Evolutionary conservation across 2,329 filamentous ascomycete species (phyloP), one percentile per base, ranked within the genome.

Genomic region (Chaetomiaceae sp.): DNA sequence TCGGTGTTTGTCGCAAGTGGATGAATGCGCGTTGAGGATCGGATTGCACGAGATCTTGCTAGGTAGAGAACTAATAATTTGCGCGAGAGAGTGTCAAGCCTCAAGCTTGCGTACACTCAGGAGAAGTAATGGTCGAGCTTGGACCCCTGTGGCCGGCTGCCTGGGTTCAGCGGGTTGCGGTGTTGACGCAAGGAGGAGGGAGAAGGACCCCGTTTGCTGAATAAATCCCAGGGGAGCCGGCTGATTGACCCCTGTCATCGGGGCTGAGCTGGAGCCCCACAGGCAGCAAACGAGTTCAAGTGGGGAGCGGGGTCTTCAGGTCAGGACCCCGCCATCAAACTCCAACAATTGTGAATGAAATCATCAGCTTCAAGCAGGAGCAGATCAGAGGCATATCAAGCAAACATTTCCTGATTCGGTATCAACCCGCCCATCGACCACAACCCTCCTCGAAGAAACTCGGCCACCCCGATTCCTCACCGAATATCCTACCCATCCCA

Each of bases 171-270:
- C 15, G 33, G 31, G 22, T 37, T 34, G 43, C 31, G 37, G 51
- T 20, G 47, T 47, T 55, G 51, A 51, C 42, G 39, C 27, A 23
- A 42, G 45, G 40, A 49, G 17, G 22, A 51, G 47, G 33, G 25
- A 29, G 39, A 37, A 27, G 40, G 25, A 25, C 44, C 57, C 55
- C 55, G 58, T 58, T 59, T 51, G 37, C 31, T 31, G 54, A 58
- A 60, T 60, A 53, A 50, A 7, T 38, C 37, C 56, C 47, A 46
- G 50, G 56, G 51, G 44, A 39, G 49, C 47, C 22, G 29, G 42
- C 33, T 27, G 43, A 46, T 17, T 44, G 27, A 29, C 44, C 53
- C 51, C 39, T 49, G 40, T 19, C 33, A 3, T n/a, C n/a, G 31
- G 25, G 19, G 25, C 47, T 39, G n/a, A 27, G 15, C 12, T 50